A percentile compares a stretch with the other conserved stretches of the same genome.
Conservation (phyloP, 345 rosid genomes). For the Eucalyptus tenuipes region DNA sequence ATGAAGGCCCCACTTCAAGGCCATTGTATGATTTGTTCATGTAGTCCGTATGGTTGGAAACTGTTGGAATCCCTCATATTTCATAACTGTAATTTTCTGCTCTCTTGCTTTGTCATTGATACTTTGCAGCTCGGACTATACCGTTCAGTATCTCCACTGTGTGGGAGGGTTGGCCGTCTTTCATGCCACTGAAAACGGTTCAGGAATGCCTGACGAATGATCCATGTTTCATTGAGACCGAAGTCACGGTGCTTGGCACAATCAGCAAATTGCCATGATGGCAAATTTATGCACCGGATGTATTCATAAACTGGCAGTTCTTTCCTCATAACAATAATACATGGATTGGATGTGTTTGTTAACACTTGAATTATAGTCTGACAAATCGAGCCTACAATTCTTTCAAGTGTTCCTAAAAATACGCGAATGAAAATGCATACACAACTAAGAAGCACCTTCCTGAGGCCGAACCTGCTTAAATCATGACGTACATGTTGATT, state of each 20-base stretch:
- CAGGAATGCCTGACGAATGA: rapidly evolving
- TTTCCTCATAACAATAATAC: background rate
- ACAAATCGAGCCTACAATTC: background rate
- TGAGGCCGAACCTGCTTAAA: background rate
- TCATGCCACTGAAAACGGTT: background rate
- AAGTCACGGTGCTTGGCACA: background rate
- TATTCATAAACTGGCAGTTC: background rate
- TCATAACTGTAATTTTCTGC: background rate
- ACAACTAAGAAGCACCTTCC: background rate
- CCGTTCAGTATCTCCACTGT: background rate
- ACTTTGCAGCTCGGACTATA: background rate
- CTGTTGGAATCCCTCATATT: background rate
- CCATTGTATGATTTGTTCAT: background rate
- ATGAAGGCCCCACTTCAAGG: background rate
- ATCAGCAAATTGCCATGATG: background rate
- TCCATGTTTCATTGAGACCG: background rate
- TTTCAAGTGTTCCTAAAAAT: background rate
- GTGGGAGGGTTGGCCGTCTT: background rate
- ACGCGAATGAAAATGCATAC: background rate
- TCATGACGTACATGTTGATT: background rate
- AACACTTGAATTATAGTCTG: background rate
- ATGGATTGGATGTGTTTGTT: background rate
- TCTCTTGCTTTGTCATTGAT: background rate
- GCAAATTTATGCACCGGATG: background rate
- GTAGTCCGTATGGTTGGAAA: background rate